Conservation (phyloP, 345 rosid genomes). For the Cardiospermum halicacabum region DNA sequence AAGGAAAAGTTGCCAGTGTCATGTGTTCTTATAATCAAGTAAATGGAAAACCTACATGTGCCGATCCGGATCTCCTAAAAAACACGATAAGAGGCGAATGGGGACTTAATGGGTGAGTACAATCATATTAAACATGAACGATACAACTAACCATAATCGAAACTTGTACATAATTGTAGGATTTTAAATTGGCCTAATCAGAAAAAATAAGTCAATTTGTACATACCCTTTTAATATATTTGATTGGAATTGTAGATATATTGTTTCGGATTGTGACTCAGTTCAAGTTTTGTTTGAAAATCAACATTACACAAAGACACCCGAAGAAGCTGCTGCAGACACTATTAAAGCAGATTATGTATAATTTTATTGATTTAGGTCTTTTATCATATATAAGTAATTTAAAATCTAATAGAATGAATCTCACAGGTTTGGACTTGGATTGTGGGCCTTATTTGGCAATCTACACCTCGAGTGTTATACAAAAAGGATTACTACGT, state of each 20-base stretch:
- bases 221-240: background rate
- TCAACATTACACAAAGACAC: slow-evolving; percentile 73
- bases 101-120: slow-evolving; percentile 73
- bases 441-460: too few relatives aligned
- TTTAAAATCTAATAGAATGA: background rate
- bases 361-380: background rate
- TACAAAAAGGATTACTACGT: too few relatives aligned
- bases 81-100: slow-evolving; percentile 82
- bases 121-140: too few relatives aligned
- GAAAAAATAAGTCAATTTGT: too few relatives aligned
- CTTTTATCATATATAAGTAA: background rate
- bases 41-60: slow-evolving; percentile 92
- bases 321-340: slow-evolving; percentile 82
- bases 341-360: slow-evolving; percentile 73
- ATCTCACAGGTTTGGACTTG: too few relatives aligned
- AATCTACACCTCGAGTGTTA: too few relatives aligned
- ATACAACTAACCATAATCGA: too few relatives aligned
- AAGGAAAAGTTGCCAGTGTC: slow-evolving; percentile 87
- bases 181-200: too few relatives aligned
- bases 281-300: too few relatives aligned
- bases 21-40: slow-evolving; percentile 99
- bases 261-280: too few relatives aligned
- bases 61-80: too few relatives aligned
- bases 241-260: background rate
- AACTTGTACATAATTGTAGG: too few relatives aligned